Base-by-base conservation (phyloP, 2,329 filamentous ascomycete genomes). In the Conoideocrella luteorostrata region DNA sequence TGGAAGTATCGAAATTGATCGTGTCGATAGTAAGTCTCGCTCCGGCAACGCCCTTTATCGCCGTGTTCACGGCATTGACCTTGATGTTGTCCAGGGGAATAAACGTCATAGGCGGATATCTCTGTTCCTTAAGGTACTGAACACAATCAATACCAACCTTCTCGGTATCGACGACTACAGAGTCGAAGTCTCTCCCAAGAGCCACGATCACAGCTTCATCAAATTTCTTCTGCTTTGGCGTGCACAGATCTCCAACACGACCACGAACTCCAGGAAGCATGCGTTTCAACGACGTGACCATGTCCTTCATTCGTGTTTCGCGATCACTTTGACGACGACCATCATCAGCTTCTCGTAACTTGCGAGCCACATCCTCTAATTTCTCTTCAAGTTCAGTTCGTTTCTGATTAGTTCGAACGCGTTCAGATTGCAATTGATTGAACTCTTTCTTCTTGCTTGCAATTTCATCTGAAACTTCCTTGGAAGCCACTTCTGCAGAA, bases 81-180 rank as follows among this genome's bases (percentile, higher is more conserved):
- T 97, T 94, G 62, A 98, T 95, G 41, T 95, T 96, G 70, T 98
- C 93, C 15, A 98, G 75, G 1, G 93, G 93, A 50, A 97, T 90
- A 63, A 98, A 97, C 1, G 88, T 96, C 66, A 93, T 88, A 46
- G 90, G 88, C 6, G 86, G 79, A 43, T 86, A 83, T 44, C 88
- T 82, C 60, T 96, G 88, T 51, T 95, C 88, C 55, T 93, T 93
- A 46, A 98, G 78, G 57, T 95, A 94, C 53, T 93, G 82, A 44
- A 98, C 93, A 62, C 93, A 98, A 55, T 96, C 89, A 47, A 89
- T 84, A 22, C 88, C 93, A 1, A 87, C 93, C 67, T 93, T 95
- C 64, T 97, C 89, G 2, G 88, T 91, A 56, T 98, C 93, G 9
- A 97, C 91, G 39, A 98, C 82, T 34, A 98, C 85, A 0, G 90